phyloP scores from a whole-genome alignment of 2,329 filamentous ascomycete genomes.

The Fusarium austroafricanum region DNA sequence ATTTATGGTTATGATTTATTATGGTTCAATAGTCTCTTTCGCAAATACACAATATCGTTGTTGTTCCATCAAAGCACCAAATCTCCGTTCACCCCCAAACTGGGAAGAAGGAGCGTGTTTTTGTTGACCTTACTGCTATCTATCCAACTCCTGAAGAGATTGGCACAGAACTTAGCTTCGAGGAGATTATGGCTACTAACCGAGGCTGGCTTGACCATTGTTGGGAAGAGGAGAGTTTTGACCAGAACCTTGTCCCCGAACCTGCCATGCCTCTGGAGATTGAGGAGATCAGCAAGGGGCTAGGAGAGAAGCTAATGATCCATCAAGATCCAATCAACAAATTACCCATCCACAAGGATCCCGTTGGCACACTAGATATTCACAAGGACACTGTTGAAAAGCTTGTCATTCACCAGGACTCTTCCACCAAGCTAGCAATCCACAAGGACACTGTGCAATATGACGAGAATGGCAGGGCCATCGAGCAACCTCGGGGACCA shows the following conservation, averaged over 20 bases:
- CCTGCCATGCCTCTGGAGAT: slow-evolving; percentile 46
- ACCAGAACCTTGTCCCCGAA: slow-evolving; percentile 50
- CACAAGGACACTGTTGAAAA: slow-evolving; percentile 23
- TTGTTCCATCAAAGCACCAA: slow-evolving; percentile 79
- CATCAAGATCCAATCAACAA: slow-evolving; percentile 46
- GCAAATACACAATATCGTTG: slow-evolving; percentile 73
- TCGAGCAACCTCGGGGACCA: slow-evolving; percentile 58
- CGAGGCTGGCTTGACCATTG: slow-evolving; percentile 74
- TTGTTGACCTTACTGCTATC: slow-evolving; percentile 85
- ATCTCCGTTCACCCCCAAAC: slow-evolving; percentile 84
- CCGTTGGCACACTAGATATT: not conserved
- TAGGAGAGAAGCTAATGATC: slow-evolving; percentile 43
- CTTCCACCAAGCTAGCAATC: slow-evolving; percentile 42
- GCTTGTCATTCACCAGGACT: slow-evolving; percentile 31
- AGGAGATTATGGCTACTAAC: slow-evolving; percentile 85
- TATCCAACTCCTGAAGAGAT: slow-evolving; percentile 82
- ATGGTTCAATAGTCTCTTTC: slow-evolving; percentile 65
- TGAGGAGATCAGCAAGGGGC: slow-evolving; percentile 46
- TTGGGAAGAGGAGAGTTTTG: slow-evolving; percentile 62
- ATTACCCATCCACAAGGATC: slow-evolving; percentile 1
- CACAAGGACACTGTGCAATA: slow-evolving; percentile 54
- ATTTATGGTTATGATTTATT: slow-evolving; percentile 67
- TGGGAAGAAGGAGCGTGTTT: slow-evolving; percentile 86
- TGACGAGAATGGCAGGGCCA: slow-evolving; percentile 70
- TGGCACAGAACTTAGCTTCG: slow-evolving; percentile 85